Conservation (phyloP, 805 yeast species). For the Candida silvatica region DNA sequence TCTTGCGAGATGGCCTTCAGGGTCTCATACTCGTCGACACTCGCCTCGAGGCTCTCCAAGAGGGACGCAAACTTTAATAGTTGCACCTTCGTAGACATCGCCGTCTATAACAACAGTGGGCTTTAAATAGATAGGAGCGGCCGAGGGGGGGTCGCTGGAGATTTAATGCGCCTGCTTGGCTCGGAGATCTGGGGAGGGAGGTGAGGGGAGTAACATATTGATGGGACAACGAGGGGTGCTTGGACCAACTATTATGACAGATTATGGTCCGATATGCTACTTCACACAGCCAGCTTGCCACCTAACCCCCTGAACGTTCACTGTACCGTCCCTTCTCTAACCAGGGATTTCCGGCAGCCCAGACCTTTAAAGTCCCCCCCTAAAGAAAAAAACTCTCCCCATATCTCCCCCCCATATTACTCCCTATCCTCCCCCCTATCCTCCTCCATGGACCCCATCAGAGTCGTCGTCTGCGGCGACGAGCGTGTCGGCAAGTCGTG, state of each 20-base stretch:
- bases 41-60: conserved; percentile 1
- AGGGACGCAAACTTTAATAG: conserved; percentile 1
- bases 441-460: conserved; percentile 37
- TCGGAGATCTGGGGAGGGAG: background rate
- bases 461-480: conserved; percentile 92
- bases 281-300: no score
- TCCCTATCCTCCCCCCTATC: background rate
- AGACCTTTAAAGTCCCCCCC: no score
- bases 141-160: no score
- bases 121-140: no score
- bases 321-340: no score
- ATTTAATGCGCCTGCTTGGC: background rate
- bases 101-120: no score
- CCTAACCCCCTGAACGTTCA: no score
- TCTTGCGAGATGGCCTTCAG: background rate
- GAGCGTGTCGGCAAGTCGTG: conserved; percentile 84
- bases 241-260: no score
- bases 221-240: no score
- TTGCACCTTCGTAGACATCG: conserved; percentile 1
- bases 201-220: background rate
- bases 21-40: conserved; percentile 2
- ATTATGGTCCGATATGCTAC: no score
- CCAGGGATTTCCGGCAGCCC: no score
- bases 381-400: background rate
- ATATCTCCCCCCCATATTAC: background rate